phyloP scores from a whole-genome alignment of 2,329 filamentous ascomycete genomes.

The Claviceps purpurea region DNA sequence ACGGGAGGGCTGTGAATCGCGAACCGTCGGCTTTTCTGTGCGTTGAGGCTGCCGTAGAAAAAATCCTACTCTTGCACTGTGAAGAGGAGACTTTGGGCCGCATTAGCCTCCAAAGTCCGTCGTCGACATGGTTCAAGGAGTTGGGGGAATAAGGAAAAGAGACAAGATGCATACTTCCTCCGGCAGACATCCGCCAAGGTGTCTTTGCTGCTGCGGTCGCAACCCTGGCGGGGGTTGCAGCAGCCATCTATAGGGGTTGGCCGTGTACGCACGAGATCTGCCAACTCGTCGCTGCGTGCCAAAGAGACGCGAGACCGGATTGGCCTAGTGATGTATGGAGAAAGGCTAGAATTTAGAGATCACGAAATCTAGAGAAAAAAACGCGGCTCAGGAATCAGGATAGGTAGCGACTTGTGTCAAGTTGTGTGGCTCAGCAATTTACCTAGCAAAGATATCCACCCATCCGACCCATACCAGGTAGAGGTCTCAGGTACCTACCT shows the following conservation, averaged over 20 bases:
- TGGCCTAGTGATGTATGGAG: neutral
- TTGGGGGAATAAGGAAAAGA: neutral
- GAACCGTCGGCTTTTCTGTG: neutral
- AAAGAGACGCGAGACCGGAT: neutral
- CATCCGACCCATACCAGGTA: too few relatives aligned
- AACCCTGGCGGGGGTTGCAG: constrained; percentile 8
- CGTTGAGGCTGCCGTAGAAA: neutral
- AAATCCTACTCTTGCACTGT: neutral
- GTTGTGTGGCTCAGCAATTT: too few relatives aligned
- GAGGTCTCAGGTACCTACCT: too few relatives aligned
- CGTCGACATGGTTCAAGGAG: neutral
- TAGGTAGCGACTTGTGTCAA: too few relatives aligned
- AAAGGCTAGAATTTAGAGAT: too few relatives aligned
- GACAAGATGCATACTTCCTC: constrained; percentile 4
- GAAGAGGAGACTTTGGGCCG: neutral
- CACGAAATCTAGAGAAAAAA: too few relatives aligned
- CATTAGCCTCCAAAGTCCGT: neutral
- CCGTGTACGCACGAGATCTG: neutral
- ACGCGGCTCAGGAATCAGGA: too few relatives aligned
- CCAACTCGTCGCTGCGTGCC: neutral
- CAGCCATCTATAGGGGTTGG: constrained; percentile 7
- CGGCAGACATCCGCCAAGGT: constrained; percentile 8
- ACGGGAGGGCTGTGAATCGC: constrained; percentile 2
- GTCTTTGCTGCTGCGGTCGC: constrained; percentile 7
- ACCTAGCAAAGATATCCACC: too few relatives aligned